phyloP scores from a whole-genome alignment of 2,329 filamentous ascomycete species.

The Exophiala sideris region DNA sequence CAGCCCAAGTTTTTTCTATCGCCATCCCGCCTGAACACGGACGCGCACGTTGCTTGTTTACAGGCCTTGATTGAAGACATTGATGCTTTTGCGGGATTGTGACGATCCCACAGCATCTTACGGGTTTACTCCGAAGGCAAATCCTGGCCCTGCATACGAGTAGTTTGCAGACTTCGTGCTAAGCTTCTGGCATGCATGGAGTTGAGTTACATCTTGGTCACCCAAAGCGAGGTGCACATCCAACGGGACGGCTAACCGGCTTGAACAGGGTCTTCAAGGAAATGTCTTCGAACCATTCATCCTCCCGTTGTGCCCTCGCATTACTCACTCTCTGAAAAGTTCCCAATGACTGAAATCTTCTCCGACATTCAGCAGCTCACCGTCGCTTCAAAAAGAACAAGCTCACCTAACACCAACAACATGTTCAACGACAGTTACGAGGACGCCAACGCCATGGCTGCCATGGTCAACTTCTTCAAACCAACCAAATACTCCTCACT shows the following conservation, averaged over 20 bases:
- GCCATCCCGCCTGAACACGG: background rate
- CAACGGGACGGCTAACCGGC: too few species aligned
- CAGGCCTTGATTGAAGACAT: background rate
- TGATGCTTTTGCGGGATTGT: background rate
- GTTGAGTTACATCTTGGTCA: too few species aligned
- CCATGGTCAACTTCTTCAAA: conserved; percentile 17
- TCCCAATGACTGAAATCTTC: background rate
- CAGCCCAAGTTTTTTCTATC: background rate
- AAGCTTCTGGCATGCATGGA: too few species aligned
- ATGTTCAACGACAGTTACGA: conserved; percentile 21
- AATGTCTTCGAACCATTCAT: background rate
- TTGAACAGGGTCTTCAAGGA: background rate
- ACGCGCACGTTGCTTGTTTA: background rate
- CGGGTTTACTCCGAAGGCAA: too few species aligned
- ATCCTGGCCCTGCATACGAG: too few species aligned
- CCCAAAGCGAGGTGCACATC: too few species aligned
- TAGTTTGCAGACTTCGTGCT: too few species aligned
- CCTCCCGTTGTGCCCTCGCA: background rate
- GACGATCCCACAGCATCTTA: too few species aligned
- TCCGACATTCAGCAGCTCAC: background rate
- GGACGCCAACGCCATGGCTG: conserved; percentile 19
- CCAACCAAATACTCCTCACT: conserved; percentile 7
- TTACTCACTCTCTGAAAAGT: background rate
- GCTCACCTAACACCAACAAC: background rate
- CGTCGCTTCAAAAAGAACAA: background rate